Conservation (phyloP, 106 monocot species). For the Alisma plantagoaquatica region DNA sequence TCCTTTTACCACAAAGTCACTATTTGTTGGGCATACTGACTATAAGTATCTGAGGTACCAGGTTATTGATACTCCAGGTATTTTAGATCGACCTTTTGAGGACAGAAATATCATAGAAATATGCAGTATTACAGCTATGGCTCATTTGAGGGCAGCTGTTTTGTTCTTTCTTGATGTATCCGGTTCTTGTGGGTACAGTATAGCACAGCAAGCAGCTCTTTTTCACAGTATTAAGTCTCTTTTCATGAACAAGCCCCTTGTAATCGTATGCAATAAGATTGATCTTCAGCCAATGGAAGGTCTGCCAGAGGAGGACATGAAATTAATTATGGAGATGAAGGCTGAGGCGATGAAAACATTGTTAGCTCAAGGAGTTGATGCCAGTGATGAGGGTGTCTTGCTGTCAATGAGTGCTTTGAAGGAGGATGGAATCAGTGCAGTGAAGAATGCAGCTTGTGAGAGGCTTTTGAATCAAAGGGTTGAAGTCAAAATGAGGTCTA, state of each 20-base stretch:
- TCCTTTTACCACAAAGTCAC: constrained; percentile 90
- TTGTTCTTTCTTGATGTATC: constrained; percentile 88
- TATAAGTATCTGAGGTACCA: constrained; percentile 95
- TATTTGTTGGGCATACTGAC: constrained; percentile 95
- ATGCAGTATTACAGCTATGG: constrained; percentile 93
- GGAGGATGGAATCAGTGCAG: too few relatives aligned
- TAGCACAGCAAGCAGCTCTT: constrained; percentile 83
- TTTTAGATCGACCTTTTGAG: constrained; percentile 86
- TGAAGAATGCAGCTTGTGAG: too few relatives aligned
- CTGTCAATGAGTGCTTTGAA: constrained; percentile 88
- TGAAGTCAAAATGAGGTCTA: too few relatives aligned
- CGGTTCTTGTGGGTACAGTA: constrained; percentile 87
- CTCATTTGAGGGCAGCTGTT: constrained; percentile 72
- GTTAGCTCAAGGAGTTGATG: constrained; percentile 40
- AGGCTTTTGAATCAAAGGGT: too few relatives aligned
- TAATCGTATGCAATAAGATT: constrained; percentile 95
- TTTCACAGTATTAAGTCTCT: constrained; percentile 83
- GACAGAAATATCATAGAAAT: constrained; percentile 96
- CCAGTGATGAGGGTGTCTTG: constrained; percentile 49
- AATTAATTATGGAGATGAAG: constrained; percentile 80
- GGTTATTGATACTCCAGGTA: constrained; percentile 95
- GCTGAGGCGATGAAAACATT: constrained; percentile 64
- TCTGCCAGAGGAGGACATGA: constrained; percentile 79
- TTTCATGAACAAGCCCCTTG: constrained; percentile 87
- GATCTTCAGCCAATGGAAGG: constrained; percentile 82